Percentiles rank a stretch among this genome's conserved stretches.
phyloP scores from a whole-genome alignment of 768 basidiomycete species.

The Leccinellum rugosiceps region DNA sequence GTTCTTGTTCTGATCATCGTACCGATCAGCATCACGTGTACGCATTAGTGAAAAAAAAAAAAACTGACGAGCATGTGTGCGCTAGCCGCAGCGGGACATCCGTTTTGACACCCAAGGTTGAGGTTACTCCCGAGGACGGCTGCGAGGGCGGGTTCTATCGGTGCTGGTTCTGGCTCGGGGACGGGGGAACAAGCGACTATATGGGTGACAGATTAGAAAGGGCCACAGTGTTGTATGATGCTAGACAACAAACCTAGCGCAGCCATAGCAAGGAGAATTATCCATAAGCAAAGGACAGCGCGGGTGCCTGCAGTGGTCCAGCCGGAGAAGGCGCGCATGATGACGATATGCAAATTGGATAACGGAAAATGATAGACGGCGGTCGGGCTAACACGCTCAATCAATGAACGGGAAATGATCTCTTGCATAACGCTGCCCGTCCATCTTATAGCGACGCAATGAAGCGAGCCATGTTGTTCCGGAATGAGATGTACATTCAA shows the following conservation, averaged over 20 bases:
- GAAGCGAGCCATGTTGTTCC: background rate
- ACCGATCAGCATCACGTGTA: background rate
- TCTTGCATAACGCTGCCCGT: background rate
- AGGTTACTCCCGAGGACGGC: slow-evolving; percentile 21
- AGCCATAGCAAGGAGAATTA: slow-evolving; percentile 19
- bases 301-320: slow-evolving; percentile 4
- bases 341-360: background rate
- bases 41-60: background rate
- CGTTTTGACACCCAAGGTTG: slow-evolving; percentile 23
- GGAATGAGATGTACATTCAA: slow-evolving; percentile 4
- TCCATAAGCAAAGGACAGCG: slow-evolving; percentile 17
- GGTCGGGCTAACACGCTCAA: background rate
- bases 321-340: slow-evolving; percentile 12
- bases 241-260: slow-evolving; percentile 15
- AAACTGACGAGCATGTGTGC: slow-evolving; percentile 21
- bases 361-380: background rate
- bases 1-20: slow-evolving; percentile 15
- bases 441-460: slow-evolving; percentile 3
- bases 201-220: background rate
- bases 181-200: slow-evolving; percentile 24
- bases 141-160: slow-evolving; percentile 21
- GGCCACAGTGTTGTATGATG: no score
- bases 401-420: slow-evolving; percentile 8
- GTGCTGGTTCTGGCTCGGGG: slow-evolving; percentile 21
- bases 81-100: slow-evolving; percentile 18